A percentile compares a stretch with the other conserved stretches of the same genome.
Conservation (phyloP, 805 yeast genomes). For the Lachancea mirantina region DNA sequence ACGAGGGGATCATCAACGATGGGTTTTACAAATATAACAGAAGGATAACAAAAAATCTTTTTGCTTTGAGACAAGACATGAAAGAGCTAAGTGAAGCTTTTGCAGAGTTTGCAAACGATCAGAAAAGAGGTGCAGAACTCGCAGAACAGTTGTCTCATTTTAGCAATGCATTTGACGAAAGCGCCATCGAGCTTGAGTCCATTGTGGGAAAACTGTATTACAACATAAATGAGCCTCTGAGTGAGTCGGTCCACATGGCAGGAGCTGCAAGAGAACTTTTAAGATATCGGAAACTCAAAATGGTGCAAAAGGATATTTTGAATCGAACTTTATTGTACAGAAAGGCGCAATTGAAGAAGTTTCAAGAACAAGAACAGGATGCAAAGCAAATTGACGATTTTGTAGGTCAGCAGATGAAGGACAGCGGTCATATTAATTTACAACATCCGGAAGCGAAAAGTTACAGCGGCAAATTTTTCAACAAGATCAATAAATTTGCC, state of each 20-base stretch:
- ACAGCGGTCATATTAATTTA: constrained; percentile 18
- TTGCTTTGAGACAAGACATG: constrained; percentile 19
- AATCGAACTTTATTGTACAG: constrained; percentile 19
- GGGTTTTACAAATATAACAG: constrained; percentile 27
- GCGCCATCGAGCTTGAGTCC: constrained; percentile 19
- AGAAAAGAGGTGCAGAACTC: constrained; percentile 19
- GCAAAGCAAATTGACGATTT: constrained; percentile 19
- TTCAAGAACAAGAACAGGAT: constrained; percentile 21
- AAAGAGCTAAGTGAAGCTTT: constrained; percentile 24
- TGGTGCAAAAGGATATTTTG: constrained; percentile 25
- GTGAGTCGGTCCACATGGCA: constrained; percentile 28
- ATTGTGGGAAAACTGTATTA: constrained; percentile 27
- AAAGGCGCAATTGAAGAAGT: constrained; percentile 21
- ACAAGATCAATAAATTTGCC: constrained; percentile 26
- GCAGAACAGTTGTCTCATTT: constrained; percentile 23
- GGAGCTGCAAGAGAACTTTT: constrained; percentile 27
- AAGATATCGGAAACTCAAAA: constrained; percentile 26
- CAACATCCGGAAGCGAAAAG: constrained; percentile 15
- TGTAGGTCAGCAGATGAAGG: constrained; percentile 18
- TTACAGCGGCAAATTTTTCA: constrained; percentile 24
- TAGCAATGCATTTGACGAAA: constrained; percentile 25
- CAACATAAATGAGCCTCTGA: constrained; percentile 28
- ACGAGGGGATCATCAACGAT: constrained; percentile 20
- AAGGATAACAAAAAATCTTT: constrained; percentile 22
- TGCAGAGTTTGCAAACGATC: constrained; percentile 21